These are phyloP conservation scores for Cryptosporidium ryanae DNA, from an alignment of 169 alveolate species.

Conservation along the genomic window DNA sequence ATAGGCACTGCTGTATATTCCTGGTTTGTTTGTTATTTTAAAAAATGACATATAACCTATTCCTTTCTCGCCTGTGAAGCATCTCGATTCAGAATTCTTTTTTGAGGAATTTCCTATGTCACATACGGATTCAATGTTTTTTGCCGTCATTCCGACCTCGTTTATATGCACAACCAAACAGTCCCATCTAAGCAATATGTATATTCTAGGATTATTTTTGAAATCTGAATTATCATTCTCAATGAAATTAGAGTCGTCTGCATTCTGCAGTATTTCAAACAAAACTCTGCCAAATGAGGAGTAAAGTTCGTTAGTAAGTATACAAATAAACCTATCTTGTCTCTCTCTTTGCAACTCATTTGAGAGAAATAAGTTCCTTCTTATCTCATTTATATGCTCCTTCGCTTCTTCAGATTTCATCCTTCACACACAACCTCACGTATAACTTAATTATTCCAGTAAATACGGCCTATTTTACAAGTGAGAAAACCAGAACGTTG, in stretches of 20 bases:
- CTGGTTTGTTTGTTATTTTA: slow-evolving; percentile 56
- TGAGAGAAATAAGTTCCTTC: slow-evolving; percentile 38
- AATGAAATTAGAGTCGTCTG: slow-evolving; percentile 76
- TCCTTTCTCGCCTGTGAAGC: slow-evolving; percentile 70
- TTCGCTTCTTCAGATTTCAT: slow-evolving; percentile 21
- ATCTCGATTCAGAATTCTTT: slow-evolving; percentile 38
- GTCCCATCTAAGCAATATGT: slow-evolving; percentile 74
- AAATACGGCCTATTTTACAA: no score
- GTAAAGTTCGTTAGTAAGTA: slow-evolving; percentile 77
- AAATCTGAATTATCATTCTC: not conserved
- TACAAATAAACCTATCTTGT: slow-evolving; percentile 62
- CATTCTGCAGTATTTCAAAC: slow-evolving; percentile 79
- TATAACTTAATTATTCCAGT: no score
- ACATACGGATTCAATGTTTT: slow-evolving; percentile 77
- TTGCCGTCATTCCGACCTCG: slow-evolving; percentile 77
- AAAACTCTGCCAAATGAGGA: slow-evolving; percentile 75
- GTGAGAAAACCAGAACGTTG: no score
- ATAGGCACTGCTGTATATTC: slow-evolving; percentile 56
- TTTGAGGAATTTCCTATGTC: slow-evolving; percentile 78
- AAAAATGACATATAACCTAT: slow-evolving; percentile 61
- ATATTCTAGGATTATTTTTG: slow-evolving; percentile 60
- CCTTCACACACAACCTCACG: no score
- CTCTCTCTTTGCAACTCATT: slow-evolving; percentile 53
- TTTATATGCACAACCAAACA: slow-evolving; percentile 76
- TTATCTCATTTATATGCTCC: slow-evolving; percentile 25